Evolutionary conservation across 140 eudicot genomes (phyloP).

Genomic region (Bidens hawaiensis): DNA sequence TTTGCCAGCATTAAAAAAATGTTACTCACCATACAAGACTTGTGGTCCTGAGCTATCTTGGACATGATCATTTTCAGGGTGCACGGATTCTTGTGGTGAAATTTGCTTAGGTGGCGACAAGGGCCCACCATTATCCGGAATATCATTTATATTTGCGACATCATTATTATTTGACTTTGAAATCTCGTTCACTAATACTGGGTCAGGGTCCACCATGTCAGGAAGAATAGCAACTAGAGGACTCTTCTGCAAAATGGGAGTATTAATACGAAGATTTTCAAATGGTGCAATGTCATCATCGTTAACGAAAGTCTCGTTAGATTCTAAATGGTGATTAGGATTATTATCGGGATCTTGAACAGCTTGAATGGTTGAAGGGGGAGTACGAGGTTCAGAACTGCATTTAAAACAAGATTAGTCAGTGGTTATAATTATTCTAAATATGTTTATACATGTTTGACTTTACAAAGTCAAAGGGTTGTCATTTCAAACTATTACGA

Average conservation of each 20-base stretch:
- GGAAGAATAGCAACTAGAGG: constrained; percentile 19
- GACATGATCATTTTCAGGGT: constrained; percentile 26
- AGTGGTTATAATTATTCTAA: background rate
- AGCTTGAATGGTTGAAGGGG: constrained; percentile 18
- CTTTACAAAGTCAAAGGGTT: background rate
- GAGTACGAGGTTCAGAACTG: constrained; percentile 40
- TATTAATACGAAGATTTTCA: constrained; percentile 46
- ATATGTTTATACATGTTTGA: background rate
- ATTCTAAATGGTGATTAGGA: constrained; percentile 25
- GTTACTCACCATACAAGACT: constrained; percentile 47
- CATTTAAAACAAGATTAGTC: constrained; percentile 21
- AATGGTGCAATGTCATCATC: constrained; percentile 27
- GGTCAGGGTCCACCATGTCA: constrained; percentile 46
- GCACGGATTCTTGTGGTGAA: constrained; percentile 26
- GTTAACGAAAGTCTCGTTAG: background rate
- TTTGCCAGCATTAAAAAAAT: too few relatives aligned
- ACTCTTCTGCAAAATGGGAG: background rate
- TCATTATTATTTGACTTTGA: constrained; percentile 17
- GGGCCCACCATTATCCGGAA: constrained; percentile 21
- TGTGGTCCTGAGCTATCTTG: constrained; percentile 20
- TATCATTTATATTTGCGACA: constrained; percentile 26
- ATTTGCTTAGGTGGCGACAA: constrained; percentile 22
- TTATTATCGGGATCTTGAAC: constrained; percentile 28
- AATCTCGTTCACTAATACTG: constrained; percentile 28
- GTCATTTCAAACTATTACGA: background rate